Evolutionary conservation across 2,329 filamentous ascomycete genomes (phyloP).

Genomic region (Sporothrix pallida): DNA sequence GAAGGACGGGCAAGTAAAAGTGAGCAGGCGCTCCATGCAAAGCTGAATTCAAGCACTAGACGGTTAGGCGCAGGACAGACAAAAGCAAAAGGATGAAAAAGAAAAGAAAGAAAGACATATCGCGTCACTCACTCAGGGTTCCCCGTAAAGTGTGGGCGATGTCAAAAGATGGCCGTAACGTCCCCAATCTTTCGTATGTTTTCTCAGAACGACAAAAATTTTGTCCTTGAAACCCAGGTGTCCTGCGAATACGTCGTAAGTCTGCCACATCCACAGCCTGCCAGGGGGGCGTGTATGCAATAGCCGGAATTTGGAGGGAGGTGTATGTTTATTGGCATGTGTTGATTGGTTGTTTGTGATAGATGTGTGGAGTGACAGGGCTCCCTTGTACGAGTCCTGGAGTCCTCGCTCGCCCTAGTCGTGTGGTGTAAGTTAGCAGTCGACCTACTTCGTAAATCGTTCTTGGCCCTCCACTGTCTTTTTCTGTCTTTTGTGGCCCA

Average conservation of each 20-base stretch:
- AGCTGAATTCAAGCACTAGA: too few species aligned
- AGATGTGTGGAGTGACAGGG: conserved; percentile 21
- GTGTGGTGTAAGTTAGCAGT: conserved; percentile 24
- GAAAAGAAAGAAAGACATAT: not conserved
- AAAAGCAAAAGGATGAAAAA: too few species aligned
- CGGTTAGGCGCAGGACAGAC: too few species aligned
- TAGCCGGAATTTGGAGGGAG: conserved; percentile 2
- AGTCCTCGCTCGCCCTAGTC: not conserved
- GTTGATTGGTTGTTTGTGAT: conserved; percentile 18
- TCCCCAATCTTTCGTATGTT: not conserved
- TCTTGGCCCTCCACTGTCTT: not conserved
- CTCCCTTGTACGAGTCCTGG: conserved; percentile 23
- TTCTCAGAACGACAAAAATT: too few species aligned
- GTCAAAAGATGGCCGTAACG: not conserved
- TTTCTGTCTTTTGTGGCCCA: not conserved
- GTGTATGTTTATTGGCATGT: conserved; percentile 1
- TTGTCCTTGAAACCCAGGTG: too few species aligned
- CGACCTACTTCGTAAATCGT: not conserved
- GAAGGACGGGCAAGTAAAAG: not conserved
- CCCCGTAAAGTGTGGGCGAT: not conserved
- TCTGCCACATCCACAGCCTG: not conserved
- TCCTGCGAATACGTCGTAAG: too few species aligned
- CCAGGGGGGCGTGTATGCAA: conserved; percentile 17
- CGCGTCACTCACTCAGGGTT: not conserved
- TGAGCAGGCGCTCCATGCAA: too few species aligned